Conservation (phyloP, 805 yeast genomes). For the Cyberlindnera petersonii region DNA sequence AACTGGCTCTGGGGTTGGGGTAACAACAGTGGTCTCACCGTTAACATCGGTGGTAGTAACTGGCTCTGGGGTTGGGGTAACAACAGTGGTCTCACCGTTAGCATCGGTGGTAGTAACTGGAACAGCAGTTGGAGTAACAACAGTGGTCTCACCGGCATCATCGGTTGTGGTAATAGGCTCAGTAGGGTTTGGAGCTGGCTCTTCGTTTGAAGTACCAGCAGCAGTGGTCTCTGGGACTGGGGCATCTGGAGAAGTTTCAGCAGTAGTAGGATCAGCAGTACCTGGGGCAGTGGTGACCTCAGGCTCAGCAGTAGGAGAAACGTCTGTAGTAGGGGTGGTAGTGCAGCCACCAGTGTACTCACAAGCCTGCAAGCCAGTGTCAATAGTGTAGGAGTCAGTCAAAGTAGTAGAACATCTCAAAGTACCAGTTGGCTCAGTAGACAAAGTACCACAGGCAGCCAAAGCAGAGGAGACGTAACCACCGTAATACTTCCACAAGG, state of each 20-base stretch:
- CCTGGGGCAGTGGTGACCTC: not conserved
- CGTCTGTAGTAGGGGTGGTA: constrained; percentile 2
- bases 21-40: constrained; percentile 3
- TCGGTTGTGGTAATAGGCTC: constrained; percentile 6
- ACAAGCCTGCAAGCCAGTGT: constrained; percentile 11
- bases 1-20: constrained; percentile 14
- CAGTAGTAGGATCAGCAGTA: constrained; percentile 1
- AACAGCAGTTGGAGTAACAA: constrained; percentile 4
- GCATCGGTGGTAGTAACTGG: constrained; percentile 10
- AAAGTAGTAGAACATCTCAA: constrained; percentile 23
- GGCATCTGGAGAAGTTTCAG: constrained; percentile 1
- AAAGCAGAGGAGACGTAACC: constrained; percentile 28
- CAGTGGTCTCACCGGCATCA: not conserved
- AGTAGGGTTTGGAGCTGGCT: constrained; percentile 16
- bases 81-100: constrained; percentile 5
- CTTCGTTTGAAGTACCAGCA: too few species aligned
- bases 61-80: constrained; percentile 10
- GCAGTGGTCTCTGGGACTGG: constrained; percentile 12
- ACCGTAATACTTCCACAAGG: constrained; percentile 34
- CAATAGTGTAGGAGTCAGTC: constrained; percentile 17
- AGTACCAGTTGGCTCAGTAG: constrained; percentile 29
- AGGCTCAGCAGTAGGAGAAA: not conserved
- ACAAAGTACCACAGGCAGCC: constrained; percentile 26
- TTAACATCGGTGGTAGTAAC: constrained; percentile 1
- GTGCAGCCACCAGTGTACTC: constrained; percentile 13